phyloP scores from a whole-genome alignment of 2,329 filamentous ascomycete species.

The Fusarium sp. region DNA sequence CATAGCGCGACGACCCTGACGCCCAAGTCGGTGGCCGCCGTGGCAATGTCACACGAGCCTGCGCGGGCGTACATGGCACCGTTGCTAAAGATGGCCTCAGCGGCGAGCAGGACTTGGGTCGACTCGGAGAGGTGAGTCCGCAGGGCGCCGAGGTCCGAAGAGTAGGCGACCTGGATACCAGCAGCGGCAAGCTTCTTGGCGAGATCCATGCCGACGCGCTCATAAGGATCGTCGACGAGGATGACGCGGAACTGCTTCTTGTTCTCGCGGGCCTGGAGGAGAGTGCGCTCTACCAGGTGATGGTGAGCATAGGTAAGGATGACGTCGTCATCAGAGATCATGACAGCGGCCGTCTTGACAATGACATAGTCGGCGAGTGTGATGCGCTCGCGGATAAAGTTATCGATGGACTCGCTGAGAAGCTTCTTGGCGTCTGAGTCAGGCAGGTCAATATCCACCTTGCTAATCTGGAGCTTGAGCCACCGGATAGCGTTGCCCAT shows the following conservation, averaged over 20 bases:
- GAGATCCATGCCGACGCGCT: constrained; percentile 69
- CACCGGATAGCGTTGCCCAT: constrained; percentile 98
- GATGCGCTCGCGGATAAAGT: constrained; percentile 91
- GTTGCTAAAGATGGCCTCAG: constrained; percentile 96
- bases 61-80: constrained; percentile 90
- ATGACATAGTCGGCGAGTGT: constrained; percentile 90
- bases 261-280: constrained; percentile 78
- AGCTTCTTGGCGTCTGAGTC: constrained; percentile 86
- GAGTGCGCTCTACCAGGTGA: constrained; percentile 86
- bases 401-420: constrained; percentile 86
- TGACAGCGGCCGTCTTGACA: constrained; percentile 79
- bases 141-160: constrained; percentile 81
- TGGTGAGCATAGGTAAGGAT: constrained; percentile 91
- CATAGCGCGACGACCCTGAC: constrained; percentile 91
- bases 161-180: constrained; percentile 86
- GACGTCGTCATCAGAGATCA: constrained; percentile 85
- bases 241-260: constrained; percentile 88
- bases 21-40: constrained; percentile 82
- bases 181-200: constrained; percentile 78
- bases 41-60: constrained; percentile 89
- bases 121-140: constrained; percentile 77
- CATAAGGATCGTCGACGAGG: constrained; percentile 80
- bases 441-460: constrained; percentile 87
- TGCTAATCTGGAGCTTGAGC: constrained; percentile 92
- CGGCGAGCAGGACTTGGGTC: constrained; percentile 87